These are phyloP conservation scores for Suillus subalutaceus DNA, from an alignment of 768 basidiomycete genomes.

Conservation along the genomic window DNA sequence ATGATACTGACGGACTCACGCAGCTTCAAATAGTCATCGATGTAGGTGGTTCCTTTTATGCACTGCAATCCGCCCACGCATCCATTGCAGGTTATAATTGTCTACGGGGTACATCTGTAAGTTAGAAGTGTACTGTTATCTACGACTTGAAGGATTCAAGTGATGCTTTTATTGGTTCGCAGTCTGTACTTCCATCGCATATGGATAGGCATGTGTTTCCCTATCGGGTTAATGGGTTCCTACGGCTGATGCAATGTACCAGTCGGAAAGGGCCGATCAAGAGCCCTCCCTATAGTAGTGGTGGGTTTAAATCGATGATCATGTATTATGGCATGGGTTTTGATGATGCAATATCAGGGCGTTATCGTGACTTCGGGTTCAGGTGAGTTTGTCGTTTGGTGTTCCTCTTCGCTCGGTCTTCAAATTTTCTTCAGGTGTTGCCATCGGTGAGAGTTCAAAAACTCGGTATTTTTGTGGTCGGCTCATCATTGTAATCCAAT, in stretches of 20 bases:
- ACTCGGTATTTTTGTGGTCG: not conserved
- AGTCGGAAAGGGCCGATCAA: conserved; percentile 1
- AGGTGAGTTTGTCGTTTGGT: not conserved
- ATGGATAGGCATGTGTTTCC: not conserved
- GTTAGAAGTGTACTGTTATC: not conserved
- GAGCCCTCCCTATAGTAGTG: not conserved
- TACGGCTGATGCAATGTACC: not conserved
- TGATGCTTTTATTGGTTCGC: not conserved
- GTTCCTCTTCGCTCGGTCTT: not conserved
- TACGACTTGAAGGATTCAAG: not conserved
- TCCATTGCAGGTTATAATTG: not conserved
- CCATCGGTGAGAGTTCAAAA: not conserved
- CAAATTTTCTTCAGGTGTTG: not conserved
- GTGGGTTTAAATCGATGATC: not conserved
- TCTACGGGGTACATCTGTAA: conserved; percentile 4
- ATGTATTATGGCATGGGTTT: not conserved
- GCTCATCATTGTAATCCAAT: not conserved
- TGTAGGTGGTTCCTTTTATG: not conserved
- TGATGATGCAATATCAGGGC: not conserved
- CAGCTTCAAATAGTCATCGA: conserved; percentile 2
- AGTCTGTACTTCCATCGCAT: conserved; percentile 1
- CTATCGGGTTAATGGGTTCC: not conserved
- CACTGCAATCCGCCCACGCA: not conserved
- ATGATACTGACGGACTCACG: not conserved
- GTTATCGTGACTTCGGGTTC: not conserved